phyloP scores from a whole-genome alignment of 257 asterid genomes.

The Osmanthus fragrans region DNA sequence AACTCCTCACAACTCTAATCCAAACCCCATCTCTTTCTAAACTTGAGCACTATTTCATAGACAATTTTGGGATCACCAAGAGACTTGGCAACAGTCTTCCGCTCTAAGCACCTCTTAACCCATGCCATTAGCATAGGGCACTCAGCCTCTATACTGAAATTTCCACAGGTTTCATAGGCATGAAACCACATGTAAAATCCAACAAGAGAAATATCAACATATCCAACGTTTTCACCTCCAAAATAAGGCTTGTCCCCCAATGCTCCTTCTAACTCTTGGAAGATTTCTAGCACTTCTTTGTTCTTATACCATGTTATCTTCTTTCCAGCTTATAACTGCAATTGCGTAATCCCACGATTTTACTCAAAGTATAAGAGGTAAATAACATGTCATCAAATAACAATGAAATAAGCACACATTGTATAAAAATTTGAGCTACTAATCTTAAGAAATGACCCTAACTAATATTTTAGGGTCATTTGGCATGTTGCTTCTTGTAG shows the following conservation, averaged over 20 bases:
- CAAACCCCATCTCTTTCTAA: slow-evolving; percentile 23
- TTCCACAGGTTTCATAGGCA: slow-evolving; percentile 39
- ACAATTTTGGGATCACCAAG: slow-evolving; percentile 32
- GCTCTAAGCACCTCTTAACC: slow-evolving; percentile 29
- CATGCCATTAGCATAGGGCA: slow-evolving; percentile 31
- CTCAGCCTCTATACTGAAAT: slow-evolving; percentile 30
- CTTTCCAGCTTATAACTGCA: neutral
- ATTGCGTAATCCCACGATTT: neutral
- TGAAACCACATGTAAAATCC: slow-evolving; percentile 31
- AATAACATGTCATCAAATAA: no score
- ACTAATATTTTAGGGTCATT: no score
- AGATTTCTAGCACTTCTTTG: slow-evolving; percentile 15
- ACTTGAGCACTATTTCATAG: slow-evolving; percentile 22
- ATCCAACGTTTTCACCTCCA: slow-evolving; percentile 33
- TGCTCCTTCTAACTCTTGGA: slow-evolving; percentile 25
- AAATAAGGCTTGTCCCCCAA: slow-evolving; percentile 26
- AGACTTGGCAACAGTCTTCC: slow-evolving; percentile 30
- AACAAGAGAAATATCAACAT: slow-evolving; percentile 25
- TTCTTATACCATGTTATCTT: slow-evolving; percentile 14
- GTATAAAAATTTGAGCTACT: no score
- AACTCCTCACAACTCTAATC: neutral
- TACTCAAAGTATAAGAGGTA: neutral
- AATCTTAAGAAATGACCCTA: no score
- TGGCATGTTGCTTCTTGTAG: no score
- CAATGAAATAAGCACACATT: no score